Conservation (phyloP, 73 alveolate genomes). For the Tetrahymena borealis region DNA sequence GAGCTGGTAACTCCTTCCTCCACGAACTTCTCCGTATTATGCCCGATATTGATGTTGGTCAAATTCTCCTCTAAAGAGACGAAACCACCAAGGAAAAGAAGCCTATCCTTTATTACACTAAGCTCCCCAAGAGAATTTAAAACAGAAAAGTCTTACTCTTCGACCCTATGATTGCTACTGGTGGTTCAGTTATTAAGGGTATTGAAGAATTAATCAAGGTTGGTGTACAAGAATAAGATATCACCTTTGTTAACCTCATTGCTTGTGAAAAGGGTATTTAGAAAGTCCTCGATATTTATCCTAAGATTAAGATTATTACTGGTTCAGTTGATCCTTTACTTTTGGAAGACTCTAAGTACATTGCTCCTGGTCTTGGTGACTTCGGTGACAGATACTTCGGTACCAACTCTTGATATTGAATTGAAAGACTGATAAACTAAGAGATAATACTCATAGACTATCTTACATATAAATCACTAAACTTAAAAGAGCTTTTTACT, state of each 20-base stretch:
- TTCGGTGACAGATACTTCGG: conserved; percentile 84
- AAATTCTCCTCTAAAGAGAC: conserved; percentile 69
- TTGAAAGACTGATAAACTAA: not conserved
- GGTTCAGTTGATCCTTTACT: conserved; percentile 60
- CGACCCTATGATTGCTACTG: conserved; percentile 88
- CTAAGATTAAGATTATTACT: conserved; percentile 61
- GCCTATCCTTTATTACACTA: conserved; percentile 61
- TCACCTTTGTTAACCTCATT: conserved; percentile 64
- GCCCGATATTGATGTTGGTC: conserved; percentile 64
- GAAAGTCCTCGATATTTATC: conserved; percentile 33
- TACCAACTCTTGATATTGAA: not conserved
- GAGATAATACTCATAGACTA: not conserved
- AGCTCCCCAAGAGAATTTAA: conserved; percentile 55
- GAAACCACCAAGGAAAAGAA: conserved; percentile 42
- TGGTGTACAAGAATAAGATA: conserved; percentile 64
- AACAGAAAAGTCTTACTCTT: conserved; percentile 56
- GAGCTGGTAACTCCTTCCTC: conserved; percentile 79
- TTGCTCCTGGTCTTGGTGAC: conserved; percentile 83
- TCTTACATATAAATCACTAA: not conserved
- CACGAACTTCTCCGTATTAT: conserved; percentile 47
- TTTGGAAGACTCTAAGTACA: conserved; percentile 58
- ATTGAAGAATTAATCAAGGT: conserved; percentile 47
- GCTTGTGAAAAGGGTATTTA: conserved; percentile 65
- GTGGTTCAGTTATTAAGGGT: conserved; percentile 59
- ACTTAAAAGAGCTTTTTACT: not conserved